Conservation (phyloP, 2,329 filamentous ascomycete species). For the Fusarium chuoi region DNA sequence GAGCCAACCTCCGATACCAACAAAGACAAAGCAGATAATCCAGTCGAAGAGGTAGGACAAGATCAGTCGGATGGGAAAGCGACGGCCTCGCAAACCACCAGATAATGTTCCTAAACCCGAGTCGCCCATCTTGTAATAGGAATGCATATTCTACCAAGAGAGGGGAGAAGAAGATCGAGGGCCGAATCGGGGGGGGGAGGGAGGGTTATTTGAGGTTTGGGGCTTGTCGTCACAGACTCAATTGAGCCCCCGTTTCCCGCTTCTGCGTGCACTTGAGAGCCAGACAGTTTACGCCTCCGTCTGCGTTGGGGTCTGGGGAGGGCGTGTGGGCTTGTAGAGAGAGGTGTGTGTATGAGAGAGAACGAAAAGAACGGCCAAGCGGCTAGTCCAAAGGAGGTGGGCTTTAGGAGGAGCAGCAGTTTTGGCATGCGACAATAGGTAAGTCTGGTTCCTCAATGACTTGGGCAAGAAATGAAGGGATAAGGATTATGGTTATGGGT, state of each 20-base stretch:
- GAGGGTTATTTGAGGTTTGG: slow-evolving; percentile 23
- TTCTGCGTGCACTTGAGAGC: slow-evolving; percentile 4
- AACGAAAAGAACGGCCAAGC: not conserved
- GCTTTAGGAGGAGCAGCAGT: slow-evolving; percentile 1
- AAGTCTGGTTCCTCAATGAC: slow-evolving; percentile 5
- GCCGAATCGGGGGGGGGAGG: slow-evolving; percentile 10
- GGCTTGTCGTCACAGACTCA: slow-evolving; percentile 19
- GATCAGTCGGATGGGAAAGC: slow-evolving; percentile 53
- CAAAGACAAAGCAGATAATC: slow-evolving; percentile 71
- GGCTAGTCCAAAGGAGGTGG: slow-evolving; percentile 5
- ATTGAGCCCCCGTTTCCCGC: slow-evolving; percentile 10
- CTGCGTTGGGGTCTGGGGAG: slow-evolving; percentile 10
- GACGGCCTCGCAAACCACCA: slow-evolving; percentile 28
- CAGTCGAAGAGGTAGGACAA: slow-evolving; percentile 81
- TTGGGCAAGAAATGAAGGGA: not conserved
- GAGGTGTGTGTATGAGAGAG: slow-evolving; percentile 14
- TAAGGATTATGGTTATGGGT: not conserved
- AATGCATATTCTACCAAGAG: slow-evolving; percentile 24
- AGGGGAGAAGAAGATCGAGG: slow-evolving; percentile 9
- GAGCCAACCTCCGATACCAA: slow-evolving; percentile 68
- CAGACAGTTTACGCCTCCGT: not conserved
- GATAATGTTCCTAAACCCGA: slow-evolving; percentile 33
- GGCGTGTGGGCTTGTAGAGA: slow-evolving; percentile 10
- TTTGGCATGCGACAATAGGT: slow-evolving; percentile 12
- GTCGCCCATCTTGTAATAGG: slow-evolving; percentile 43